phyloP scores from a whole-genome alignment of 192 early-diverging fungal genomes.

The Endogone sp. region DNA sequence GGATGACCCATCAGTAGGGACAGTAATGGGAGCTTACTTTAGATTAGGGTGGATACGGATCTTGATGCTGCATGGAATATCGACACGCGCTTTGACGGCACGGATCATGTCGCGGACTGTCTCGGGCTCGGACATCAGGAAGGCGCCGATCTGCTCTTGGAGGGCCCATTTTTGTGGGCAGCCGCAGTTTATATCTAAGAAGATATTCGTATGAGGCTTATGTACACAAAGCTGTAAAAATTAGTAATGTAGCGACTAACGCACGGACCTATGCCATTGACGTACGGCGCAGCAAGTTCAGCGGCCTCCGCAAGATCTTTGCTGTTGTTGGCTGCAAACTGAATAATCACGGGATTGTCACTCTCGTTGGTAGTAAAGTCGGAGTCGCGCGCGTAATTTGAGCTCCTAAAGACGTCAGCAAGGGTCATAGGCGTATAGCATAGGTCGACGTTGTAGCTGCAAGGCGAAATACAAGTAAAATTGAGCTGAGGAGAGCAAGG shows the following conservation, averaged over 20 bases:
- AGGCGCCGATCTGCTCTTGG: conserved; percentile 81
- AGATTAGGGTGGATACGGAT: conserved; percentile 79
- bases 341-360: conserved; percentile 90
- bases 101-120: conserved; percentile 89
- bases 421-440: conserved; percentile 97
- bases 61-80: conserved; percentile 82
- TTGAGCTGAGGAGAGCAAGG: neutral
- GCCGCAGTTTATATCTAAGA: conserved; percentile 80
- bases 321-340: conserved; percentile 86
- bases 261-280: conserved; percentile 52
- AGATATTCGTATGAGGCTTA: neutral
- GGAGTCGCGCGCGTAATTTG: conserved; percentile 69
- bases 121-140: conserved; percentile 87
- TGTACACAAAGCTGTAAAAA: neutral
- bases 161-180: conserved; percentile 97
- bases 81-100: conserved; percentile 58
- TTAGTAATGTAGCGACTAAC: neutral
- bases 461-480: neutral
- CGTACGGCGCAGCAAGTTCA: conserved; percentile 74
- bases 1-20: neutral
- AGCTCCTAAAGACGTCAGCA: conserved; percentile 85
- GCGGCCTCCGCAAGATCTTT: conserved; percentile 82
- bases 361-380: conserved; percentile 78
- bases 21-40: conserved; percentile 25
- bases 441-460: conserved; percentile 81